These are phyloP conservation scores for Juglanconis juglandina DNA, from an alignment of 2,329 filamentous ascomycete species.

Conservation along the genomic window DNA sequence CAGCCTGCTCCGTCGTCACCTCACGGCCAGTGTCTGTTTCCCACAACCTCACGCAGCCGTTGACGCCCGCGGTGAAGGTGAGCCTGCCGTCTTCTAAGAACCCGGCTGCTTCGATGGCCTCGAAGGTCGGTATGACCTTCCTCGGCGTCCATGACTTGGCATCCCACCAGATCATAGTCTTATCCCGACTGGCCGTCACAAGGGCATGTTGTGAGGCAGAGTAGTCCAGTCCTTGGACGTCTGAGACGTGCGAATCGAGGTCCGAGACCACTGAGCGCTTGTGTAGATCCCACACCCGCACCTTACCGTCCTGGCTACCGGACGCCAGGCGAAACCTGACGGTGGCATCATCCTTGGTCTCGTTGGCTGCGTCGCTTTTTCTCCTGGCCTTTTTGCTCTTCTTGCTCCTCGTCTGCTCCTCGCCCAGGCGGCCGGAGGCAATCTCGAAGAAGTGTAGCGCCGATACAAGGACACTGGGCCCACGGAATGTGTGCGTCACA, in stretches of 20 bases:
- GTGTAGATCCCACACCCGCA: conserved; percentile 87
- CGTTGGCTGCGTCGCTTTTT: conserved; percentile 41
- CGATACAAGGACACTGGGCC: conserved; percentile 86
- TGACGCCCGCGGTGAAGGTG: conserved; percentile 81
- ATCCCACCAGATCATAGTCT: conserved; percentile 92
- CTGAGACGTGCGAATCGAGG: conserved; percentile 89
- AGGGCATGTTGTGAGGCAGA: conserved; percentile 70
- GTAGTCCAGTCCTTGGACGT: conserved; percentile 85
- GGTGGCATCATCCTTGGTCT: conserved; percentile 38
- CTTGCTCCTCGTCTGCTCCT: conserved; percentile 40
- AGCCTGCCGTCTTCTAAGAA: conserved; percentile 70
- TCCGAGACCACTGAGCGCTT: conserved; percentile 74
- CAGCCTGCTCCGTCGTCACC: conserved; percentile 68
- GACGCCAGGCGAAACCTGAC: conserved; percentile 76
- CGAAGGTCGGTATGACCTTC: conserved; percentile 77
- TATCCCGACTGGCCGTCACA: conserved; percentile 84
- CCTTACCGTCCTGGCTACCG: conserved; percentile 89
- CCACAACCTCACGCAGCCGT: conserved; percentile 81
- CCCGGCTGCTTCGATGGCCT: conserved; percentile 79
- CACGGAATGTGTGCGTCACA: conserved; percentile 91
- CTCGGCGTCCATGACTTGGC: conserved; percentile 77
- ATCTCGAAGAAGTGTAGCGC: conserved; percentile 89
- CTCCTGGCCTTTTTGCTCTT: conserved; percentile 37
- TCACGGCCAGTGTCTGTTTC: conserved; percentile 73
- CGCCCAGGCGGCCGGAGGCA: conserved; percentile 40